Conservation (phyloP, 257 asterid species). For the Euphrasia confusa region DNA sequence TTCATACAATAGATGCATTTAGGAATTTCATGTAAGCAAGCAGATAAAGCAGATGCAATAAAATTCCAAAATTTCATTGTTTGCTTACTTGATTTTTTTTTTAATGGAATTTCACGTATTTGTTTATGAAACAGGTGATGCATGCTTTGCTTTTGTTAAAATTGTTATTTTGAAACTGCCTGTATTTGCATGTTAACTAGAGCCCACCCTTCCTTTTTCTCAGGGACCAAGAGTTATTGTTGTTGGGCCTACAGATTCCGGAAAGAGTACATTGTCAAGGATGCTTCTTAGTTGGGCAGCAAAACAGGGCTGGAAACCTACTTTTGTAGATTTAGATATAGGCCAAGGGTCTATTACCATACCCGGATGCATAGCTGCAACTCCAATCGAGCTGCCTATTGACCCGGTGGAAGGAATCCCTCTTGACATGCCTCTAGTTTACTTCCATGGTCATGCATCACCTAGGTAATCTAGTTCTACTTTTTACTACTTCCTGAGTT, state of each 20-base stretch:
- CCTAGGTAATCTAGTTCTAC: conserved; percentile 54
- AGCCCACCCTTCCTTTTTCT: conserved; percentile 23
- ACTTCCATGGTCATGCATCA: conserved; percentile 80
- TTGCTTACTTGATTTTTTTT: no score
- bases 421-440: conserved; percentile 96
- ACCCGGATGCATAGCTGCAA: conserved; percentile 96
- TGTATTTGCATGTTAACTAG: conserved; percentile 3
- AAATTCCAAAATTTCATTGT: no score
- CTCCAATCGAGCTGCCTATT: conserved; percentile 89
- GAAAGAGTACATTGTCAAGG: conserved; percentile 89
- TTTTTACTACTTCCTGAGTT: not conserved
- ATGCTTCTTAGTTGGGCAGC: conserved; percentile 99
- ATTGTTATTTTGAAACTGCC: no score
- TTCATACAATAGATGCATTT: no score
- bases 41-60: no score
- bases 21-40: no score
- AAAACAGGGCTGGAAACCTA: conserved; percentile 99
- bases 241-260: conserved; percentile 99
- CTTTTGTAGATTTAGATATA: conserved; percentile 93
- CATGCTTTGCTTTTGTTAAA: no score
- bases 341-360: conserved; percentile 96
- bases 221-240: conserved; percentile 98
- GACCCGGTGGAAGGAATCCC: conserved; percentile 99
- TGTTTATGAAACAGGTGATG: no score
- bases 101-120: no score